Conservation (phyloP, 106 monocot genomes). For the Apostasia shenzhenica region DNA sequence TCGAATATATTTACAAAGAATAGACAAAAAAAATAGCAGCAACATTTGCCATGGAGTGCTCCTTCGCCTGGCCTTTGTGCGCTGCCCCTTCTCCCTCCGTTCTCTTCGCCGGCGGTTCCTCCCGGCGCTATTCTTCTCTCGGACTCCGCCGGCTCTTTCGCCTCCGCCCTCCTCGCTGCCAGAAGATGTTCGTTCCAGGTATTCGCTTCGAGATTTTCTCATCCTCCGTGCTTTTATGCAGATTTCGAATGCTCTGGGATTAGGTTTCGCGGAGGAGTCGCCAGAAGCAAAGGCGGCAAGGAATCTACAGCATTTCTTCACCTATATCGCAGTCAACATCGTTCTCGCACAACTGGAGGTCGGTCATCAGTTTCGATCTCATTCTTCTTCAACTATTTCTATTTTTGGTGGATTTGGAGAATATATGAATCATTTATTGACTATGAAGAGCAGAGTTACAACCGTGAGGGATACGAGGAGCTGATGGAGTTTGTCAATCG, state of each 20-base stretch:
- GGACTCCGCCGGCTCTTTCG: not conserved
- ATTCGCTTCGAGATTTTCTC: not conserved
- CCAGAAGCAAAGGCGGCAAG: conserved; percentile 81
- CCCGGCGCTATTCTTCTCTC: not conserved
- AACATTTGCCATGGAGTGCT: not conserved
- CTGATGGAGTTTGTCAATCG: conserved; percentile 57
- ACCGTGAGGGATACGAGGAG: conserved; percentile 34
- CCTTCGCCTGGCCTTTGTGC: not conserved
- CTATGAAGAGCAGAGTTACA: conserved; percentile 11
- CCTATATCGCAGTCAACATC: conserved; percentile 60
- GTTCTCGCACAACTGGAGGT: conserved; percentile 82
- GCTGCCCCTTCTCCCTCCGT: not conserved
- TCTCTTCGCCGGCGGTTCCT: not conserved
- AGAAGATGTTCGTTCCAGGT: conserved; percentile 90
- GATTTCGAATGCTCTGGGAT: not conserved
- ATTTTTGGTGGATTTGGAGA: not conserved
- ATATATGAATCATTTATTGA: not conserved
- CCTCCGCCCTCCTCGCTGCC: conserved; percentile 30
- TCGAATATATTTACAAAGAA: too few species aligned
- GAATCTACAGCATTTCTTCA: conserved; percentile 86
- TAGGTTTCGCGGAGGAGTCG: conserved; percentile 81
- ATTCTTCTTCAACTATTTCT: not conserved
- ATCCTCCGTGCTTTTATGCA: not conserved
- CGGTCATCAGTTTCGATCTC: not conserved
- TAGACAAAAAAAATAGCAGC: too few species aligned